A percentile compares a stretch with the other conserved stretches of the same genome.
These are phyloP conservation scores for Avena insularis DNA, from an alignment of 176 grass and related monocot species.

Conservation along the genomic window DNA sequence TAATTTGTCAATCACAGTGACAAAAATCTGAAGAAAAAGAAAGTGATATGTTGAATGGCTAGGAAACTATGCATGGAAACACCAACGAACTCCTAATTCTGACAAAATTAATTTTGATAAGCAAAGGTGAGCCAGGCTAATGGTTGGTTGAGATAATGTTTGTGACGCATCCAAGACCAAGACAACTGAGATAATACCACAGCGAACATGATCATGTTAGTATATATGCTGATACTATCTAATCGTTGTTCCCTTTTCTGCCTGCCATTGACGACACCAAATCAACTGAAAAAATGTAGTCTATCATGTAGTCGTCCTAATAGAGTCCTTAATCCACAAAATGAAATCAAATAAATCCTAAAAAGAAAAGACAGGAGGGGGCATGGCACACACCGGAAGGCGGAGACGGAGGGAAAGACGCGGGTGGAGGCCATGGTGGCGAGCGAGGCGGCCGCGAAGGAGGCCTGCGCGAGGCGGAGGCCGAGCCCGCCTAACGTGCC, in stretches of 20 bases:
- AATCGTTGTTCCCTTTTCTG: too few relatives aligned
- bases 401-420: constrained; percentile 80
- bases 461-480: constrained; percentile 67
- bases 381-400: constrained; percentile 73
- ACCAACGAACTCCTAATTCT: background rate
- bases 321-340: too few relatives aligned
- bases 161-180: background rate
- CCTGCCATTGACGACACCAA: too few relatives aligned
- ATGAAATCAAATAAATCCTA: too few relatives aligned
- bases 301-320: too few relatives aligned
- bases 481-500: constrained; percentile 61
- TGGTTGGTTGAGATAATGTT: background rate
- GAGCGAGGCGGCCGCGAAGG: constrained; percentile 69
- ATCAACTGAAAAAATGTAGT: too few relatives aligned
- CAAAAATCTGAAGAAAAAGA: background rate
- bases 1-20: background rate
- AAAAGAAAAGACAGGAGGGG: too few relatives aligned
- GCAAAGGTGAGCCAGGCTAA: background rate
- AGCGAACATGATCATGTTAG: background rate
- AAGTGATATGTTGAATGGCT: background rate
- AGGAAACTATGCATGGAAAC: background rate
- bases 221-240: too few relatives aligned
- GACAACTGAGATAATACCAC: background rate
- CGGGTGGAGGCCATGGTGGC: constrained; percentile 73
- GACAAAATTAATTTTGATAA: background rate